A percentile compares a stretch with the other conserved stretches of the same genome.
phyloP scores from a whole-genome alignment of 352 stramenopile species.

The Phytophthora pseudosyringae region DNA sequence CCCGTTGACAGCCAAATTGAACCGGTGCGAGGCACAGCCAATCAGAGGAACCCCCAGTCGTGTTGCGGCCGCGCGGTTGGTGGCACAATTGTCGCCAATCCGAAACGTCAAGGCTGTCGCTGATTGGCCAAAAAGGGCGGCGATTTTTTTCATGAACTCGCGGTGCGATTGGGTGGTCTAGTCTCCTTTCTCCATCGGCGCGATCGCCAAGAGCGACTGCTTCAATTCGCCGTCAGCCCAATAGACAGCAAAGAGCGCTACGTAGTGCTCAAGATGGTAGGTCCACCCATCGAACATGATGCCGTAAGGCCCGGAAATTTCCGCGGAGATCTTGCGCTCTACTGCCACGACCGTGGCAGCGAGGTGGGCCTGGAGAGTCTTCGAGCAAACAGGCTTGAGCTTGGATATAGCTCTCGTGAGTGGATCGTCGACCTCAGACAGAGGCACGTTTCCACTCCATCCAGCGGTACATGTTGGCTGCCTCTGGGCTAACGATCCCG shows the following conservation, averaged over 20 bases:
- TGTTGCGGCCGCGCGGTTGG: slow-evolving; percentile 1
- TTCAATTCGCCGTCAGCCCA: not conserved
- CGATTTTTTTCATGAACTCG: not conserved
- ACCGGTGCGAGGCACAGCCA: slow-evolving; percentile 6
- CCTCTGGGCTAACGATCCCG: not conserved
- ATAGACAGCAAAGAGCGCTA: not conserved
- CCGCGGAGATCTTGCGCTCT: not conserved
- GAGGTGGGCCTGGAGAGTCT: not conserved
- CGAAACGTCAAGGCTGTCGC: not conserved
- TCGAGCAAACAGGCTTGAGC: slow-evolving; percentile 1
- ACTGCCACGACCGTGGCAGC: not conserved
- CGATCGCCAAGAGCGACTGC: not conserved
- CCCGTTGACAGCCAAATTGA: slow-evolving; percentile 10
- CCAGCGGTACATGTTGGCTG: slow-evolving; percentile 3
- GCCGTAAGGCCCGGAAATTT: not conserved
- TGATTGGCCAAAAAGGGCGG: not conserved
- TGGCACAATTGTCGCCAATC: slow-evolving; percentile 2
- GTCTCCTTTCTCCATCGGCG: not conserved
- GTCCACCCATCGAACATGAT: not conserved
- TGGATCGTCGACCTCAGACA: slow-evolving; percentile 7
- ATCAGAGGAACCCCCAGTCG: not conserved
- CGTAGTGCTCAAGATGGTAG: not conserved
- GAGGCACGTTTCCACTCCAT: slow-evolving; percentile 1
- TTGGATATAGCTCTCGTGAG: slow-evolving; percentile 2
- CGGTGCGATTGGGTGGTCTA: not conserved